Evolutionary conservation across 2,329 filamentous ascomycete genomes (phyloP), one percentile per base, ranked within the genome.

Genomic region (Botrytis fabae): DNA sequence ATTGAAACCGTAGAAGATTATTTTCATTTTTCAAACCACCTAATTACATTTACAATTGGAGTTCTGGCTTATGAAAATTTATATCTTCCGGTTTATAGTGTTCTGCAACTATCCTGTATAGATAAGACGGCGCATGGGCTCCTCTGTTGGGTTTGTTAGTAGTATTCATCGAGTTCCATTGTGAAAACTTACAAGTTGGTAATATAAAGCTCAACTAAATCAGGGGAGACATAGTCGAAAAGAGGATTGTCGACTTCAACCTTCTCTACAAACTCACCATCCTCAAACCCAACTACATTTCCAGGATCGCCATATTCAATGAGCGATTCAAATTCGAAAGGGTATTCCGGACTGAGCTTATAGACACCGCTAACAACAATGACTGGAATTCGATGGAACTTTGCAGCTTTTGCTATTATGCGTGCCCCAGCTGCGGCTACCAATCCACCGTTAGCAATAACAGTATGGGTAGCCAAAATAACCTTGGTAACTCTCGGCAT

Each of bases 401-500:
- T 92, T 22, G 96, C 96, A 12, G 95, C 94, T 75, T 92, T 91
- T 7, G 95, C 94, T 76, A 98, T 92, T 59, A 93, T 90, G 32
- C 90, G 90, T 16, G 93, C 92, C n/a, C 96, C 96, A 8, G 92
- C 90, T 59, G 94, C 92, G 28, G 94, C 92, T 42, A 98, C 87
- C 40, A 97, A 88, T 10, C 93, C 93, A 69, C 96, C 96, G 79
- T 97, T 96, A 68, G 93, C 93, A 63, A 97, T 90, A 42, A 99
- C 93, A 5, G 93, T 92, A 79, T 95, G 92, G 9, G 95, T 95
- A 20, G 93, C 92, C 10, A 99, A 86, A 66, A 99, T 93, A 75
- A 99, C 95, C 84, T 98, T 98, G 86, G 95, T 97, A 78, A 98
- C 93, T 74, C 92, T 90, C 14, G 95, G 93, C 93, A 99, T 98